These are phyloP conservation scores for Saccharum hybrid DNA, from an alignment of 202 grass and related monocot genomes.

Conservation along the genomic window DNA sequence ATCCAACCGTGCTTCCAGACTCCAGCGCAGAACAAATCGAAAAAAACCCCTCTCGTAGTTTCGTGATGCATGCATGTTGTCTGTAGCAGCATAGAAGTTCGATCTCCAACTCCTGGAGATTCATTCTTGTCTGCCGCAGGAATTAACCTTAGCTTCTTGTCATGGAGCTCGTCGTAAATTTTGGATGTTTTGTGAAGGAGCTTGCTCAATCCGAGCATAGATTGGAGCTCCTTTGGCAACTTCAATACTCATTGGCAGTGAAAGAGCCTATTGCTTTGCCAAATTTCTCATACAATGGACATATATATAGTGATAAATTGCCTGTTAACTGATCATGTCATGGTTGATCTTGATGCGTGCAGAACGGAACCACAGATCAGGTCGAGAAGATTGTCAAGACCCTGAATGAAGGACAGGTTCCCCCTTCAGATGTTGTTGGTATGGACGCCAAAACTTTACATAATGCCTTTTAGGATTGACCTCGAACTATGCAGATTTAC, in stretches of 20 bases:
- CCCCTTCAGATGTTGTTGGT: conserved; percentile 84
- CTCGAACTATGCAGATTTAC: not conserved
- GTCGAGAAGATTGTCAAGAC: conserved; percentile 75
- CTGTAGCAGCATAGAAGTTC: not conserved
- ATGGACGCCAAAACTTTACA: conserved; percentile 20
- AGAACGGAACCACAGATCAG: conserved; percentile 88
- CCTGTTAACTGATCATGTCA: conserved; percentile 21
- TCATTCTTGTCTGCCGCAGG: not conserved
- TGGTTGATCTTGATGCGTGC: conserved; percentile 27
- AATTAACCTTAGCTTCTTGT: not conserved
- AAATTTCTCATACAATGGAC: not conserved
- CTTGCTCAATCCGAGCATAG: not conserved
- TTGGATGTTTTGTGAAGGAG: not conserved
- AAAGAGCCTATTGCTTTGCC: not conserved
- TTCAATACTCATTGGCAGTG: not conserved
- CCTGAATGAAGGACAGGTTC: conserved; percentile 73
- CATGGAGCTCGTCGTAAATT: not conserved
- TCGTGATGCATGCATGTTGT: not conserved
- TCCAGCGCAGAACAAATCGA: not conserved
- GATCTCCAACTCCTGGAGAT: not conserved
- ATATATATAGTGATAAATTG: not conserved
- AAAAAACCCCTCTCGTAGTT: not conserved
- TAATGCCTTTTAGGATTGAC: conserved; percentile 3
- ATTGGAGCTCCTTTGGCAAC: not conserved
- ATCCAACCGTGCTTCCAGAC: not conserved